Base-by-base conservation (phyloP, 2,329 filamentous ascomycete species). In the Aspergillus niger region DNA sequence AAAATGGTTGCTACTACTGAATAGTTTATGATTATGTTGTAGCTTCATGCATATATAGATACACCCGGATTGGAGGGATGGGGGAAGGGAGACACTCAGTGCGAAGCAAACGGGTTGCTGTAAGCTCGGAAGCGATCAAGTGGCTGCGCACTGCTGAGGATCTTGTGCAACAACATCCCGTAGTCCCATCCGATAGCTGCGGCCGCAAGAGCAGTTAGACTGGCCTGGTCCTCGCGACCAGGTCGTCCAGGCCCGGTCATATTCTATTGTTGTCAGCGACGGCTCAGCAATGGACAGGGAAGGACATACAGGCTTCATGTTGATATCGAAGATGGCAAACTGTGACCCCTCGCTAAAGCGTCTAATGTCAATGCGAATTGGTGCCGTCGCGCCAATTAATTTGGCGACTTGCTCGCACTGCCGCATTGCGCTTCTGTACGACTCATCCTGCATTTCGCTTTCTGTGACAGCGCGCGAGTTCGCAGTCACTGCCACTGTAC, bases 221-320 rank as follows among this genome's bases (percentile, higher is more conserved):
- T 81, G 0, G 79, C 78, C 65, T 84, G 81, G 55, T 83, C 74
- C 10, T 82, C 78, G 11, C 81, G 72, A 0, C 80, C 80, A 0
- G 80, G 79, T 13, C 80, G 71, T 3, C 80, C 81, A 2, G 80
- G 79, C 0, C 80, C 81, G 4, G 79, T 82, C 75, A 81, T 81
- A 51, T 81, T 81, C 75, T 79, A 54, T 15, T 24, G 2, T 8
- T 22, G n/a, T 32, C 13, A 17, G 43, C 44, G 58, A 24, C 13
- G 30, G 30, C 8, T 7, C 10, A 0, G 32, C n/a, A 5, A 13
- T 1, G 3, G 80, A 55, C 20, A 32, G 53, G 57, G 61, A 44
- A 48, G 22, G 63, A 48, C 66, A 70, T 72, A 58, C 55, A 17
- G 47, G 55, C 36, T 58, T 58, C 55, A 51, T 58, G 10, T 58